Conservation (phyloP, 768 basidiomycete genomes). For the Saitozyma sp. region DNA sequence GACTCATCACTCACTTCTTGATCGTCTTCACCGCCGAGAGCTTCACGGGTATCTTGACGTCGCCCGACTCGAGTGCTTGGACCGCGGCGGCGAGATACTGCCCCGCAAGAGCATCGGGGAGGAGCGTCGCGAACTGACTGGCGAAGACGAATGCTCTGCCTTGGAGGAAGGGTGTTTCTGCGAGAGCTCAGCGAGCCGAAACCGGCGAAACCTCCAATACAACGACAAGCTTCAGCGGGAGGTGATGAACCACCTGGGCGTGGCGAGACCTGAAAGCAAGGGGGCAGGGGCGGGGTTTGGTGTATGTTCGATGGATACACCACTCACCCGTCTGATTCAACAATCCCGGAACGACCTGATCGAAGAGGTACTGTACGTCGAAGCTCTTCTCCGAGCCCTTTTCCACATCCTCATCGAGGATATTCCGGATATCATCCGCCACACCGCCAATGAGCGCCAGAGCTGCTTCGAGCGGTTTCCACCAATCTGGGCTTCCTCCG, state of each 20-base stretch:
- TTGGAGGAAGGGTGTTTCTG: conserved; percentile 89
- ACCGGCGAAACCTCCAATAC: background rate
- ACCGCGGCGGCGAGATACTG: conserved; percentile 88
- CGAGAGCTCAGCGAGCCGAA: background rate
- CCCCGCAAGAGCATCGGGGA: conserved; percentile 70
- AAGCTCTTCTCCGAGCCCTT: conserved; percentile 67
- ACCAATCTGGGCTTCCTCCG: conserved; percentile 65
- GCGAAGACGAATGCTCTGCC: conserved; percentile 94
- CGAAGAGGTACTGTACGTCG: conserved; percentile 73
- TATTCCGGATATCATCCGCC: conserved; percentile 71
- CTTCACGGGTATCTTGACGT: conserved; percentile 81
- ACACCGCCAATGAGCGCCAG: conserved; percentile 80
- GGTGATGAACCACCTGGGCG: no score
- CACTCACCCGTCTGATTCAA: conserved; percentile 68
- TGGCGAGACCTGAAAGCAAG: no score
- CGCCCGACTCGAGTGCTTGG: conserved; percentile 72
- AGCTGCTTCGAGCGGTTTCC: conserved; percentile 84
- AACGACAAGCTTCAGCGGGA: no score
- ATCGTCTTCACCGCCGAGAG: conserved; percentile 91
- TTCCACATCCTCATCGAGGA: conserved; percentile 72
- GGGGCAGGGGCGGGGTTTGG: no score
- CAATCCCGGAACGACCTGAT: conserved; percentile 74
- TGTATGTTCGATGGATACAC: background rate
- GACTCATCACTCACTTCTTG: conserved; percentile 68
- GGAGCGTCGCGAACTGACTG: conserved; percentile 74